Conservation (phyloP, 257 asterid genomes). For the Solanum tacnaense region DNA sequence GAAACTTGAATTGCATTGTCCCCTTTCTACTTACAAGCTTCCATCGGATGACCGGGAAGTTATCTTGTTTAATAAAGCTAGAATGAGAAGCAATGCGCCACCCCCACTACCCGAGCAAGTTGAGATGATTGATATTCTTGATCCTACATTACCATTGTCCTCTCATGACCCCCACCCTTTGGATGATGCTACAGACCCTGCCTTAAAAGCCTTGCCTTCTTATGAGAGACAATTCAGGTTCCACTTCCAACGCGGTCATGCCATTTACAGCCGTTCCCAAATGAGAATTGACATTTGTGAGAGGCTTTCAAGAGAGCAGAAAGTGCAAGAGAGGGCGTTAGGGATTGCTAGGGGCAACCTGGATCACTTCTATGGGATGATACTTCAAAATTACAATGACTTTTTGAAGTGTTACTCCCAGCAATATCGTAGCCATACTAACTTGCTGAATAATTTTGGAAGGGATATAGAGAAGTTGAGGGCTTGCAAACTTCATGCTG, state of each 20-base stretch:
- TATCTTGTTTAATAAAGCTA: slow-evolving; percentile 65
- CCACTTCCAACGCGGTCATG: slow-evolving; percentile 76
- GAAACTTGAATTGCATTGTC: slow-evolving; percentile 62
- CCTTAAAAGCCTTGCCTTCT: slow-evolving; percentile 75
- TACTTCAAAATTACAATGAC: slow-evolving; percentile 63
- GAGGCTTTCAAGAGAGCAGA: slow-evolving; percentile 68
- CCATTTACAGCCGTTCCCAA: slow-evolving; percentile 51
- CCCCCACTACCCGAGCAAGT: slow-evolving; percentile 55
- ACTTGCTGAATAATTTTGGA: slow-evolving; percentile 58
- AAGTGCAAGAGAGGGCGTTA: slow-evolving; percentile 90
- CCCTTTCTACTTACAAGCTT: slow-evolving; percentile 65
- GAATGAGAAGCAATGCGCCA: slow-evolving; percentile 65
- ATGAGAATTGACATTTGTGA: slow-evolving; percentile 46
- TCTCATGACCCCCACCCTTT: slow-evolving; percentile 55
- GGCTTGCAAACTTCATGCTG: slow-evolving; percentile 64
- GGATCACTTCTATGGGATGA: slow-evolving; percentile 74
- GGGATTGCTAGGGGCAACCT: slow-evolving; percentile 83
- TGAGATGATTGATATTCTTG: slow-evolving; percentile 46
- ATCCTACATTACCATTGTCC: slow-evolving; percentile 46
- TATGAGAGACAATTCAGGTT: slow-evolving; percentile 87
- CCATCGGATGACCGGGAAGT: slow-evolving; percentile 71
- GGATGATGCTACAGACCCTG: slow-evolving; percentile 90
- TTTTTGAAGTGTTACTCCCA: slow-evolving; percentile 66
- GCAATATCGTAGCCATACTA: slow-evolving; percentile 65
- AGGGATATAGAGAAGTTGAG: slow-evolving; percentile 79